A percentile compares a stretch with the other conserved stretches of the same genome.
These are phyloP conservation scores for Tetrapyrgos nigripes DNA, from an alignment of 1,284 basidiomycete species.

Conservation along the genomic window DNA sequence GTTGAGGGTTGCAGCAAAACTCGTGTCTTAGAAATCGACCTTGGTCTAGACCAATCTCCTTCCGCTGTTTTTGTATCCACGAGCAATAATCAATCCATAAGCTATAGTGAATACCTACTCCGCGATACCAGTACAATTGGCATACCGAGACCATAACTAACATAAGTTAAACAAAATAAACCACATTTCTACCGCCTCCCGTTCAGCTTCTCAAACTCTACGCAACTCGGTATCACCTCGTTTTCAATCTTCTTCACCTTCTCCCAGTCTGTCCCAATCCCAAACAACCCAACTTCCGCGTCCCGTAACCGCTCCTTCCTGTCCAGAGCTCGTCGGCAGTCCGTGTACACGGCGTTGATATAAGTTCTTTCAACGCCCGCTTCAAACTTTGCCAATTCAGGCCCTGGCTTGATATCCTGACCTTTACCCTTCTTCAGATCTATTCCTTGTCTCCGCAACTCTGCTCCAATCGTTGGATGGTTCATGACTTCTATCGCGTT, in stretches of 20 bases:
- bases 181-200: constrained; percentile 35
- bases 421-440: constrained; percentile 35
- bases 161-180: constrained; percentile 26
- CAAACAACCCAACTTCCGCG: constrained; percentile 85
- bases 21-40: too few relatives aligned
- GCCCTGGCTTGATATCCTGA: constrained; percentile 38
- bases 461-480: constrained; percentile 80
- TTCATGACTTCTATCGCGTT: constrained; percentile 79
- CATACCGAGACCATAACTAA: constrained; percentile 20
- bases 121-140: background rate
- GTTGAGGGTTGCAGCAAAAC: constrained; percentile 1
- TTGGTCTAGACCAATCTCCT: constrained; percentile 13
- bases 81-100: background rate
- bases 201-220: constrained; percentile 70
- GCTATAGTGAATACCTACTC: background rate
- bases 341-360: constrained; percentile 69
- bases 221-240: constrained; percentile 76
- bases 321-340: constrained; percentile 74
- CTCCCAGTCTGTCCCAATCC: constrained; percentile 88
- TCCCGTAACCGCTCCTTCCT: constrained; percentile 72
- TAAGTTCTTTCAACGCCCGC: constrained; percentile 74
- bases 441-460: constrained; percentile 60
- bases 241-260: constrained; percentile 74
- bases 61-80: background rate
- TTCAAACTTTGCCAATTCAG: constrained; percentile 66